A percentile compares a stretch with the other conserved stretches of the same genome.
These are phyloP conservation scores for Turnera subulata DNA, from an alignment of 345 rosid species.

Conservation along the genomic window DNA sequence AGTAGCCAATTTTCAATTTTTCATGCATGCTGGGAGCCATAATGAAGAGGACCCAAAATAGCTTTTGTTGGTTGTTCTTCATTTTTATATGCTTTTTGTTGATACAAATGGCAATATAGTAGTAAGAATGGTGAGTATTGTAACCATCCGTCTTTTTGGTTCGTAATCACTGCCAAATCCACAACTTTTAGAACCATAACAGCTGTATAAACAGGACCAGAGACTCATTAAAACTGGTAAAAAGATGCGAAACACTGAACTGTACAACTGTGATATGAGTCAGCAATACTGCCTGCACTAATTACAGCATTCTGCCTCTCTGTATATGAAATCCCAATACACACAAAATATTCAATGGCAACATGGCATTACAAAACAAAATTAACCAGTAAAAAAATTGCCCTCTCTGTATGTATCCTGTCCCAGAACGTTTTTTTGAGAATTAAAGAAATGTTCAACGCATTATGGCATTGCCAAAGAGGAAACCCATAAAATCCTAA, in stretches of 20 bases:
- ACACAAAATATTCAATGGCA: neutral
- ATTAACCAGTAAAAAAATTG: too few species aligned
- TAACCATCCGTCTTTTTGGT: neutral
- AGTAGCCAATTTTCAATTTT: too few species aligned
- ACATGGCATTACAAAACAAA: neutral
- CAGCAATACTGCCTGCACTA: conserved; percentile 8
- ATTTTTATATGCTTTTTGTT: too few species aligned
- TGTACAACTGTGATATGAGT: conserved; percentile 17
- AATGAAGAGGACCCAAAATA: neutral
- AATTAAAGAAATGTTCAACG: too few species aligned
- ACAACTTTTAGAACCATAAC: conserved; percentile 1
- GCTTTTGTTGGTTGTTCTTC: conserved; percentile 4
- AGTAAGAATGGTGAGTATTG: neutral
- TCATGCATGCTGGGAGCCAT: too few species aligned
- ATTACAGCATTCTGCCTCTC: conserved; percentile 7
- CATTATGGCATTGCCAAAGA: neutral
- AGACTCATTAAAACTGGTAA: neutral
- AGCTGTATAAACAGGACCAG: conserved; percentile 16
- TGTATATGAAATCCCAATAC: neutral
- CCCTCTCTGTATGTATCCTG: too few species aligned
- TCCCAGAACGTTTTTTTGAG: too few species aligned
- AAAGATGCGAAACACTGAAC: conserved; percentile 4
- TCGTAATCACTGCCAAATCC: conserved; percentile 8
- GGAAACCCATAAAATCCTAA: too few species aligned
- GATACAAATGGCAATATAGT: too few species aligned